Percentiles rank a stretch among this genome's conserved stretches.
These are phyloP conservation scores for Talaromyces pinophilus DNA, from an alignment of 2,329 filamentous ascomycete species.

Conservation along the genomic window DNA sequence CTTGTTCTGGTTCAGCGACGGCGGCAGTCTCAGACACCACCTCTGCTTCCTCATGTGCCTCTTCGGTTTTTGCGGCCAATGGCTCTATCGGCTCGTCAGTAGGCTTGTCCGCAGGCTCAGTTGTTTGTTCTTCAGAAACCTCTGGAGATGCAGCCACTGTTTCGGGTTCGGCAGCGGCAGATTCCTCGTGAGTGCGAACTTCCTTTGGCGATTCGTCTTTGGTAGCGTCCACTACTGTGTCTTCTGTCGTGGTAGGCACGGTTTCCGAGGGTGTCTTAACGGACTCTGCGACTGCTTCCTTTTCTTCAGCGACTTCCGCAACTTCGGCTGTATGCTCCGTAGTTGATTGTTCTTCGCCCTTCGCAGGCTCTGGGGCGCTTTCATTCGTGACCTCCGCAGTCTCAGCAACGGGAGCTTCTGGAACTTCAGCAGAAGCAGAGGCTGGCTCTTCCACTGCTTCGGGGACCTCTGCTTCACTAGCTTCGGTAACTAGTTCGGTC, in stretches of 20 bases:
- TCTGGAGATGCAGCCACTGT: neutral
- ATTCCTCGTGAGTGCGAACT: neutral
- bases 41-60: neutral
- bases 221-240: neutral
- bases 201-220: neutral
- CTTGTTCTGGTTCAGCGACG: neutral
- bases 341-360: slow-evolving; percentile 3
- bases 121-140: neutral
- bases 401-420: neutral
- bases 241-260: neutral
- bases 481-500: neutral
- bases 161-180: neutral
- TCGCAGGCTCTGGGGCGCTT: neutral
- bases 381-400: neutral
- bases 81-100: neutral
- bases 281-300: neutral
- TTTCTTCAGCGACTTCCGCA: slow-evolving; percentile 1
- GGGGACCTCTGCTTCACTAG: neutral
- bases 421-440: slow-evolving; percentile 11
- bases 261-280: neutral
- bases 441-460: slow-evolving; percentile 3
- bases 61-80: neutral
- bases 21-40: neutral
- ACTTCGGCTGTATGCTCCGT: neutral
- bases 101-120: neutral